Conservation (phyloP, 805 yeast species). For the Babjeviella inositovora region DNA sequence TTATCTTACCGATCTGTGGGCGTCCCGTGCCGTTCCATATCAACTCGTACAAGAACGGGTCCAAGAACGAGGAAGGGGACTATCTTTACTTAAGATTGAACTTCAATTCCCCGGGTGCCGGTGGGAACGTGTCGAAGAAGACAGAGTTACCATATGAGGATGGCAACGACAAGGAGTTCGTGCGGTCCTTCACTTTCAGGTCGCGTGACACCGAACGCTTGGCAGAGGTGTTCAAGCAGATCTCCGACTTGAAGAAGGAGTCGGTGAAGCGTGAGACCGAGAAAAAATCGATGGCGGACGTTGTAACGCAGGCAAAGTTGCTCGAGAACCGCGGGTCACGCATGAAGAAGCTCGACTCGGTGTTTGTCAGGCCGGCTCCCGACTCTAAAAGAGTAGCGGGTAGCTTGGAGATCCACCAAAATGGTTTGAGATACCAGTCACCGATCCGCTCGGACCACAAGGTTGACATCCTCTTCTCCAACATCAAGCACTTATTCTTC, state of each 20-base stretch:
- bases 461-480: slow-evolving; percentile 77
- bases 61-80: slow-evolving; percentile 93
- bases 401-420: slow-evolving; percentile 78
- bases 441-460: slow-evolving; percentile 72
- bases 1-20: slow-evolving; percentile 82
- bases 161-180: slow-evolving; percentile 69
- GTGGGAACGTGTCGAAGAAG: slow-evolving; percentile 50
- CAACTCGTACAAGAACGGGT: slow-evolving; percentile 84
- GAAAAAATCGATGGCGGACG: slow-evolving; percentile 84
- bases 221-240: slow-evolving; percentile 78
- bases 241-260: slow-evolving; percentile 83
- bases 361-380: slow-evolving; percentile 88
- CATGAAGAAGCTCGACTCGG: slow-evolving; percentile 74
- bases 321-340: slow-evolving; percentile 73
- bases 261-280: slow-evolving; percentile 84
- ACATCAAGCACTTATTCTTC: slow-evolving; percentile 85
- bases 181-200: slow-evolving; percentile 76
- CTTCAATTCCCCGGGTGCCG: slow-evolving; percentile 85
- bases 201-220: slow-evolving; percentile 85
- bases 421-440: slow-evolving; percentile 89
- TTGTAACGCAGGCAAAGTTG: slow-evolving; percentile 80
- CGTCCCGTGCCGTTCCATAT: slow-evolving; percentile 97
- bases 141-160: slow-evolving; percentile 87
- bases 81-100: slow-evolving; percentile 81
- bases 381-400: slow-evolving; percentile 96